phyloP scores from a whole-genome alignment of 345 rosid species.

The Hibiscus syriacus region DNA sequence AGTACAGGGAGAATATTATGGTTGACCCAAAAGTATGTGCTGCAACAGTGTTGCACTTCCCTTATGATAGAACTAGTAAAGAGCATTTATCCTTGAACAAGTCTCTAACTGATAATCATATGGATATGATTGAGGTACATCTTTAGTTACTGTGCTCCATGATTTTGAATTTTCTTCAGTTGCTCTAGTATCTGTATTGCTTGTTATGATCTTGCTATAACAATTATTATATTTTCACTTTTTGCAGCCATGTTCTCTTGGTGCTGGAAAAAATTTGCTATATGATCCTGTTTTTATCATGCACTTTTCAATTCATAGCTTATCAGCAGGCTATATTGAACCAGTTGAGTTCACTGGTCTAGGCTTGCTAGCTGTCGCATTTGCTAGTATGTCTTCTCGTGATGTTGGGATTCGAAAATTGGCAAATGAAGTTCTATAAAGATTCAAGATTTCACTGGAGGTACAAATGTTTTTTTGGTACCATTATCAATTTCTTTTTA shows the following conservation, averaged over 20 bases:
- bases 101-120: constrained; percentile 11
- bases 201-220: not conserved
- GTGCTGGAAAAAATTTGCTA: constrained; percentile 23
- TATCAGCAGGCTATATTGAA: constrained; percentile 64
- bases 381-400: constrained; percentile 75
- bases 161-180: not conserved
- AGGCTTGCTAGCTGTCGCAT: constrained; percentile 87
- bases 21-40: constrained; percentile 70
- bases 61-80: constrained; percentile 45
- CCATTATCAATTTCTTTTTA: not conserved
- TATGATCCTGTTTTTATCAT: constrained; percentile 87
- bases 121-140: constrained; percentile 17
- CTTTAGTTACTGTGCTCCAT: constrained; percentile 6
- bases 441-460: constrained; percentile 60
- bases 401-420: constrained; percentile 73
- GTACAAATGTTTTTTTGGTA: constrained; percentile 29
- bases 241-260: constrained; percentile 33
- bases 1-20: constrained; percentile 71
- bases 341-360: constrained; percentile 72
- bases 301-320: constrained; percentile 53
- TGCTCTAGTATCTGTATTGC: not conserved
- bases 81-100: constrained; percentile 17
- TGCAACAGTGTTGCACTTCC: constrained; percentile 59
- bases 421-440: constrained; percentile 64
- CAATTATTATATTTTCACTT: constrained; percentile 3